Evolutionary conservation across 805 yeast genomes (phyloP), one percentile per base, ranked within the genome.

Genomic region (Clavispora carvajalis): DNA sequence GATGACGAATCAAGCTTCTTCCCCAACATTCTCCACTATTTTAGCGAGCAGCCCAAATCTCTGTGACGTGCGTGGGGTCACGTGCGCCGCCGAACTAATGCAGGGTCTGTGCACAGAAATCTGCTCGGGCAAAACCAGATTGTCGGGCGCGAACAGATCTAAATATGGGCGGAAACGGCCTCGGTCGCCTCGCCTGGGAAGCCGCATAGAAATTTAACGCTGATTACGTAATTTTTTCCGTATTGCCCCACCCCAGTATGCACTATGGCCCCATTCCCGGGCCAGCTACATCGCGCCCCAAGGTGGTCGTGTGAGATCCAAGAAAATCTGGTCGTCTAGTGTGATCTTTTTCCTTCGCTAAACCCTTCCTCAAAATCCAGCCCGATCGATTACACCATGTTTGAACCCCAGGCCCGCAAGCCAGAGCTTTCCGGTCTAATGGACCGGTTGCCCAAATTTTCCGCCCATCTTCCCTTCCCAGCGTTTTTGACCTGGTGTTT

Each of bases 21-120:
- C 6, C 52, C 52, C 7, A 46, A 38, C 34, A 44, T 41, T 15
- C 29, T 48, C 41, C 48, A 49, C 24, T 41, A 34, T 18, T 47
- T 40, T 35, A 42, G 35, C 36, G 41, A 39, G 34, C 44, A 33
- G 16, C 37, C 37, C 24, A 16, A 33, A n/a, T 34, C 22, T 12
- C 36, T 40, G 12, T 40, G 22, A 34, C 13, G 26, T 22, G 26
- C 19, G 12, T 8, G 12, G 17, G 25, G n/a, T n/a, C n/a, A n/a
- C n/a, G n/a, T n/a, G n/a, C n/a, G n/a, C n/a, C n/a, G n/a, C n/a
- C n/a, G n/a, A n/a, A n/a, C n/a, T n/a, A n/a, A n/a, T n/a, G n/a
- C n/a, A n/a, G n/a, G n/a, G n/a, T n/a, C n/a, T n/a, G n/a, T n/a
- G n/a, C n/a, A n/a, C n/a, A n/a, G n/a, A n/a, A n/a, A n/a, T n/a